A percentile compares a stretch with the other conserved stretches of the same genome.
These are phyloP conservation scores for Nelumbo lutea DNA, from an alignment of 164 flowering plant genomes.

Conservation along the genomic window DNA sequence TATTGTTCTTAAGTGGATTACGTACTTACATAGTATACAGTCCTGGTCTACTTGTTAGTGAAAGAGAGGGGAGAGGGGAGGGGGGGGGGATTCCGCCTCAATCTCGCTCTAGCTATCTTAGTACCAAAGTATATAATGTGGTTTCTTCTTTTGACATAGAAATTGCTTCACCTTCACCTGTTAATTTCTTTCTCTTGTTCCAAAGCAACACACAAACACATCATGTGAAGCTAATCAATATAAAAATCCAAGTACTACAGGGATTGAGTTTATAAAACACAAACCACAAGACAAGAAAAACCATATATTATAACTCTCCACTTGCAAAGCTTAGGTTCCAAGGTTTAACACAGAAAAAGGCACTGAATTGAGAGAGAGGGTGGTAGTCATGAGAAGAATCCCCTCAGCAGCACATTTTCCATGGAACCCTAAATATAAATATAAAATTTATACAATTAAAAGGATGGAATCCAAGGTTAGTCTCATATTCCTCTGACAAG, in stretches of 20 bases:
- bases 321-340: constrained; percentile 10
- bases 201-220: constrained; percentile 7
- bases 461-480: constrained; percentile 50
- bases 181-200: constrained; percentile 1
- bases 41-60: too few species aligned
- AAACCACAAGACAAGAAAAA: constrained; percentile 14
- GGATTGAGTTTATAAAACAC: constrained; percentile 14
- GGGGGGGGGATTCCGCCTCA: too few species aligned
- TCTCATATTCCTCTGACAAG: constrained; percentile 44
- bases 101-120: too few species aligned
- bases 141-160: too few species aligned
- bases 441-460: constrained; percentile 18
- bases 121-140: too few species aligned
- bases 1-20: too few species aligned
- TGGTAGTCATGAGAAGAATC: not conserved
- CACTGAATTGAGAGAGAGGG: not conserved
- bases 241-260: not conserved
- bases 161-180: too few species aligned
- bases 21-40: too few species aligned
- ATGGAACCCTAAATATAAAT: constrained; percentile 6
- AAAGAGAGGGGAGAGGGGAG: too few species aligned
- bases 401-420: constrained; percentile 11
- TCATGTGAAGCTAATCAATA: constrained; percentile 14
- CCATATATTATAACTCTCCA: constrained; percentile 12
- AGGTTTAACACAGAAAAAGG: not conserved